Evolutionary conservation across 2,329 filamentous ascomycete genomes (phyloP).

Genomic region (Chalaropsis ovoidea): DNA sequence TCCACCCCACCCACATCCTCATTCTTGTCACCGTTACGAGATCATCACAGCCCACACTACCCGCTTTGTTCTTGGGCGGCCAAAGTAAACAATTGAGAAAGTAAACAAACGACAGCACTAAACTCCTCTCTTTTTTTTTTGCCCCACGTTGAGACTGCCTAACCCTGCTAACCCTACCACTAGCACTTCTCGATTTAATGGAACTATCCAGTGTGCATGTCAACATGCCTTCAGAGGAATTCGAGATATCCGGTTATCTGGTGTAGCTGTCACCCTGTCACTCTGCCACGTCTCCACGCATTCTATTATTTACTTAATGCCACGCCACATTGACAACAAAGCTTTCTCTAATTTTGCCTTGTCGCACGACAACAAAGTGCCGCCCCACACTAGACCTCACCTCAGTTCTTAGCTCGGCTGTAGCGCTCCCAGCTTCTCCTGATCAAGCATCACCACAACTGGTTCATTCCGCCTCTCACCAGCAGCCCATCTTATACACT

Average conservation of each 20-base stretch:
- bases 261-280: not conserved
- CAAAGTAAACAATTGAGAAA: not conserved
- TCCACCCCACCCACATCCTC: too few species aligned
- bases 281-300: not conserved
- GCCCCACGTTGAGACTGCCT: not conserved
- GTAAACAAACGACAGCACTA: not conserved
- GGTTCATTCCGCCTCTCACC: not conserved
- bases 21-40: not conserved
- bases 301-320: not conserved
- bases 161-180: not conserved
- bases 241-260: not conserved
- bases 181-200: too few species aligned
- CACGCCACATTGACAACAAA: not conserved
- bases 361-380: constrained; percentile 4
- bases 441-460: not conserved
- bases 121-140: too few species aligned
- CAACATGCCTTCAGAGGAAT: not conserved
- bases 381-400: constrained; percentile 11
- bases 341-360: not conserved
- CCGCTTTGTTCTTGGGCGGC: not conserved
- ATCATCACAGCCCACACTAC: not conserved
- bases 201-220: not conserved
- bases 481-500: not conserved
- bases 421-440: not conserved
- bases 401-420: not conserved